Conservation (phyloP, 2,329 filamentous ascomycete genomes). For the Lasiodiplodia hormozganensis region DNA sequence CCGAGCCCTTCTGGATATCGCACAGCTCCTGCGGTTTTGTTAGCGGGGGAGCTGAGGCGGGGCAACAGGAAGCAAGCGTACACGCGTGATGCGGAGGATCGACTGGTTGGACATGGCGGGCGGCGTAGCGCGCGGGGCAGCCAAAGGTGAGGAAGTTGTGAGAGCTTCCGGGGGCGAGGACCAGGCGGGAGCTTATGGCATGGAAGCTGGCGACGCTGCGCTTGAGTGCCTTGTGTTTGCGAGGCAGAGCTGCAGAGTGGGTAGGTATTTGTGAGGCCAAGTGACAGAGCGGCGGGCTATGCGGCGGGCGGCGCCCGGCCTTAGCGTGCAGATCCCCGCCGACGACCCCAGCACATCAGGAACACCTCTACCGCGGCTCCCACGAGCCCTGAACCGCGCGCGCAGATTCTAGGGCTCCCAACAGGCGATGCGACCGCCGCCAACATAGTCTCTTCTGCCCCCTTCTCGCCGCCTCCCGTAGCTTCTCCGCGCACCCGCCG, state of each 20-base stretch:
- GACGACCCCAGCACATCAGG: conserved; percentile 6
- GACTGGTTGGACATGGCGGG: conserved; percentile 77
- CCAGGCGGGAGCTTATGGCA: conserved; percentile 9
- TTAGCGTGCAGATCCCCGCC: conserved; percentile 12
- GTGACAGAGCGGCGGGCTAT: conserved; percentile 7
- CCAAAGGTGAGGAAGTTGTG: not conserved
- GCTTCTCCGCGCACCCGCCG: not conserved
- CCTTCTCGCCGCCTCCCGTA: not conserved
- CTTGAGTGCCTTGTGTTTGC: not conserved
- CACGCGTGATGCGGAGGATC: conserved; percentile 85
- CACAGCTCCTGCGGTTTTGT: conserved; percentile 71
- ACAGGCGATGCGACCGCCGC: conserved; percentile 19
- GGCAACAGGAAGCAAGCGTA: conserved; percentile 49
- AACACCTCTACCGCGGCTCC: not conserved
- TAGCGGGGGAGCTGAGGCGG: conserved; percentile 29
- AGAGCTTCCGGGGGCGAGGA: not conserved
- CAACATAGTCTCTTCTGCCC: not conserved
- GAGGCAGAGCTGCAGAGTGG: conserved; percentile 17
- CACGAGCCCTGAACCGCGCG: not conserved
- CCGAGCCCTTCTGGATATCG: conserved; percentile 81
- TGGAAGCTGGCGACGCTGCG: conserved; percentile 6
- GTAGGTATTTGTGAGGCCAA: not conserved
- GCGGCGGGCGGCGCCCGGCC: not conserved
- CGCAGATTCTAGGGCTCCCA: not conserved
- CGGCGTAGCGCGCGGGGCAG: conserved; percentile 15